Evolutionary conservation across 1,284 basidiomycete species (phyloP).

Genomic region (Inonotus obliquus): DNA sequence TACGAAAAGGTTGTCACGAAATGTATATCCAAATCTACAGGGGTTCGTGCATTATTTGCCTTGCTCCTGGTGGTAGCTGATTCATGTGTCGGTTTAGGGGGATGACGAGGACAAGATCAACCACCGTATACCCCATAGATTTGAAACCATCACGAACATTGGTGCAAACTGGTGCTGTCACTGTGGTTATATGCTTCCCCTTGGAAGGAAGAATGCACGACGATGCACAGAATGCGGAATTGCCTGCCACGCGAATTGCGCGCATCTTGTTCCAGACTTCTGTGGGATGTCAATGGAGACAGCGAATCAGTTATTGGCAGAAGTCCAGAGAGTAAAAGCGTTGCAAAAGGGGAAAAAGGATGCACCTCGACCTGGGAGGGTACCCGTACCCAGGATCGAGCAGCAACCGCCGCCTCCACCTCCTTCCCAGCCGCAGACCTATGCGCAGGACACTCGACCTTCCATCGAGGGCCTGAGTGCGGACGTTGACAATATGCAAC

Average conservation of each 20-base stretch:
- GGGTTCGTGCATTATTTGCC: constrained; percentile 49
- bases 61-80: background rate
- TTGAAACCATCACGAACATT: constrained; percentile 95
- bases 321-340: constrained; percentile 81
- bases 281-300: constrained; percentile 99
- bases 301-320: constrained; percentile 88
- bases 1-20: constrained; percentile 99
- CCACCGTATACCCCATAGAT: constrained; percentile 98
- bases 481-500: constrained; percentile 11
- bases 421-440: constrained; percentile 27
- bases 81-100: constrained; percentile 48
- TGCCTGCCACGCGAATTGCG: constrained; percentile 97
- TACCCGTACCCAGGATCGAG: constrained; percentile 23
- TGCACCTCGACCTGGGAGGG: constrained; percentile 27
- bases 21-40: constrained; percentile 96
- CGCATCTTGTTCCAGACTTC: constrained; percentile 97
- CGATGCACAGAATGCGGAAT: constrained; percentile 95
- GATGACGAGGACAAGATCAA: constrained; percentile 99
- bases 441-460: constrained; percentile 16
- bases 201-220: constrained; percentile 94
- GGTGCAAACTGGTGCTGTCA: constrained; percentile 99
- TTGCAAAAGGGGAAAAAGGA: constrained; percentile 47
- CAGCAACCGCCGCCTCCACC: constrained; percentile 27
- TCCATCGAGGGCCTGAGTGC: constrained; percentile 15
- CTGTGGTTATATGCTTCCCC: constrained; percentile 96